phyloP scores from a whole-genome alignment of 768 basidiomycete species.

The Tephrocybe sp. region DNA sequence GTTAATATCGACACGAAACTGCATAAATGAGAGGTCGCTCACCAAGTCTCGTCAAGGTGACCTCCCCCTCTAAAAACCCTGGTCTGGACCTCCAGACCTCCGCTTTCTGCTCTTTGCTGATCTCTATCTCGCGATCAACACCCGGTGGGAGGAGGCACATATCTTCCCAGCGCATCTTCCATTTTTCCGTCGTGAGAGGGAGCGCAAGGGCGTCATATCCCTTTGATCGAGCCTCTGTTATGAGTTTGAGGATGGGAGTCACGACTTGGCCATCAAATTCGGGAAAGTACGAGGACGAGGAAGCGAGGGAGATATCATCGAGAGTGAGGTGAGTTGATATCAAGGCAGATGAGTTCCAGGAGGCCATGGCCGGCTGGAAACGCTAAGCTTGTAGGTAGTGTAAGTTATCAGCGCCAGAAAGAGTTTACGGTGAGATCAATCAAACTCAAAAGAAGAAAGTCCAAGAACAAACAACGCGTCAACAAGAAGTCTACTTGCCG shows the following conservation, averaged over 20 bases:
- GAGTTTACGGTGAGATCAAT: too few relatives aligned
- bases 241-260: constrained; percentile 52
- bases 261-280: constrained; percentile 19
- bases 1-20: background rate
- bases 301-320: constrained; percentile 10
- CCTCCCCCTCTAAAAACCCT: constrained; percentile 77
- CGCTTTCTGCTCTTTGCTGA: constrained; percentile 58
- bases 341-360: constrained; percentile 35
- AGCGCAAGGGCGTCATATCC: constrained; percentile 79
- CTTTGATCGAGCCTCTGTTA: constrained; percentile 52
- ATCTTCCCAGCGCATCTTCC: constrained; percentile 84
- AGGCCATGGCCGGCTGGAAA: constrained; percentile 26
- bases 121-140: constrained; percentile 36
- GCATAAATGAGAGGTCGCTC: constrained; percentile 24
- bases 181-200: constrained; percentile 86
- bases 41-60: constrained; percentile 90
- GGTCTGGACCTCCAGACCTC: constrained; percentile 89
- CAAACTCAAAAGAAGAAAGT: too few relatives aligned
- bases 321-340: constrained; percentile 17
- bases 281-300: background rate
- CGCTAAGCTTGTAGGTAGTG: too few relatives aligned
- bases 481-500: constrained; percentile 8
- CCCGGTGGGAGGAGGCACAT: constrained; percentile 77
- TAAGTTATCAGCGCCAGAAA: too few relatives aligned
- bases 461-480: constrained; percentile 11